Evolutionary conservation across 1,284 basidiomycete species (phyloP).

Genomic region (Wolfiporia cocos): DNA sequence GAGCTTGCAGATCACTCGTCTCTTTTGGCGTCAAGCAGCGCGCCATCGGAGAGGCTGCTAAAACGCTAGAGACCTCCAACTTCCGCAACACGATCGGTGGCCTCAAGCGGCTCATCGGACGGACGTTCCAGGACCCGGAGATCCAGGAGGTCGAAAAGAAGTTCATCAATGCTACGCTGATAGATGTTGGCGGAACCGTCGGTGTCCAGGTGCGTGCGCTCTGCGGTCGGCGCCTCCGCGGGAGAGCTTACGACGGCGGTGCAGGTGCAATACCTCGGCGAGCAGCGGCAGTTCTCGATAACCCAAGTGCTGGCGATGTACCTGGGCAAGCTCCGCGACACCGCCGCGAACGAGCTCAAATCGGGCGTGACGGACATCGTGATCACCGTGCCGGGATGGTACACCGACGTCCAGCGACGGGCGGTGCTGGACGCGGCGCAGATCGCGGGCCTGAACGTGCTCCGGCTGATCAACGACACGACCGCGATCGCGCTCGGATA

Average conservation of each 20-base stretch:
- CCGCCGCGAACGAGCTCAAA: constrained; percentile 78
- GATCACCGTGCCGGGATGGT: constrained; percentile 93
- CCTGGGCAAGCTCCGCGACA: constrained; percentile 85
- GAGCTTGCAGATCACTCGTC: constrained; percentile 71
- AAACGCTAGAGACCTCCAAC: constrained; percentile 96
- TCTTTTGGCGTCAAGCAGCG: constrained; percentile 89
- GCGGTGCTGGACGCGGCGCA: constrained; percentile 83
- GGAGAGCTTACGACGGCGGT: not conserved
- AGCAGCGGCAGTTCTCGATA: constrained; percentile 70
- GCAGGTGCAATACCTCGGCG: constrained; percentile 85
- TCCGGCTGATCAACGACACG: constrained; percentile 92
- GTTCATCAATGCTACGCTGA: constrained; percentile 79
- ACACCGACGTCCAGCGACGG: constrained; percentile 85
- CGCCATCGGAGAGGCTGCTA: constrained; percentile 86
- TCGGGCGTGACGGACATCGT: constrained; percentile 83
- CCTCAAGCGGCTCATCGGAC: constrained; percentile 84
- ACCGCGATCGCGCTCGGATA: constrained; percentile 92
- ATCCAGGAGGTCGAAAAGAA: constrained; percentile 80
- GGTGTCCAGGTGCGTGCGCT: constrained; percentile 77
- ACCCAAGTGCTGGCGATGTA: constrained; percentile 88
- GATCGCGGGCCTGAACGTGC: constrained; percentile 83
- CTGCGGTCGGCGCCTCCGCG: too few relatives aligned
- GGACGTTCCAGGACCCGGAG: constrained; percentile 72
- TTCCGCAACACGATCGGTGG: constrained; percentile 93
- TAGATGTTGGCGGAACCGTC: constrained; percentile 77